phyloP scores from a whole-genome alignment of 2,329 filamentous ascomycete species.

The Trichoderma hamatum region DNA sequence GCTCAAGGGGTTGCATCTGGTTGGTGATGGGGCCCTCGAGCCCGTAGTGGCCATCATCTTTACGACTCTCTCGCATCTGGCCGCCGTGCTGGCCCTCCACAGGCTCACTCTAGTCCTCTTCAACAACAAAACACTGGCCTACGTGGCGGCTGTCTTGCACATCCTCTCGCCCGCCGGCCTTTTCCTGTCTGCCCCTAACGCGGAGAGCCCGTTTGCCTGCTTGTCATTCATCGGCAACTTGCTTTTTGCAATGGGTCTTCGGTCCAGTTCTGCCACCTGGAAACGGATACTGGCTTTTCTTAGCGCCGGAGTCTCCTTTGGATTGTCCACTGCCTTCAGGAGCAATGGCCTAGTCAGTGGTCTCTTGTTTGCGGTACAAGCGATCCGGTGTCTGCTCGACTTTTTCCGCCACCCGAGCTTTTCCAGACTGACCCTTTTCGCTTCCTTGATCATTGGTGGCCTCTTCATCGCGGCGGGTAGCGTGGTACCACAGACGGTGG shows the following conservation, averaged over 20 bases:
- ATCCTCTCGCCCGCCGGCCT: slow-evolving; percentile 84
- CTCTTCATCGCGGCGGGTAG: slow-evolving; percentile 68
- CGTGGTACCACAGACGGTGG: slow-evolving; percentile 71
- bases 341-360: slow-evolving; percentile 88
- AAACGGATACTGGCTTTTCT: slow-evolving; percentile 57
- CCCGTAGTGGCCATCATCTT: slow-evolving; percentile 64
- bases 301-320: slow-evolving; percentile 69
- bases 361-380: slow-evolving; percentile 69
- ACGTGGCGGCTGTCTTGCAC: slow-evolving; percentile 73
- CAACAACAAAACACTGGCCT: slow-evolving; percentile 57
- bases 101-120: slow-evolving; percentile 63
- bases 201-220: slow-evolving; percentile 77
- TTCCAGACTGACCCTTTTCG: slow-evolving; percentile 54
- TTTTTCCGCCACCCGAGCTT: slow-evolving; percentile 36
- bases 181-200: slow-evolving; percentile 85
- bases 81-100: slow-evolving; percentile 74
- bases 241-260: slow-evolving; percentile 60
- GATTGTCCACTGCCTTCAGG: slow-evolving; percentile 71
- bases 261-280: slow-evolving; percentile 33
- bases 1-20: slow-evolving; percentile 35
- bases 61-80: slow-evolving; percentile 74
- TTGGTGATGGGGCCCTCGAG: slow-evolving; percentile 36
- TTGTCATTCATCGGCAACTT: slow-evolving; percentile 75
- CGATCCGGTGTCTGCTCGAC: slow-evolving; percentile 43
- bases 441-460: slow-evolving; percentile 67